phyloP scores from a whole-genome alignment of 768 basidiomycete species.

The Rubroboletus pulcherrimus region DNA sequence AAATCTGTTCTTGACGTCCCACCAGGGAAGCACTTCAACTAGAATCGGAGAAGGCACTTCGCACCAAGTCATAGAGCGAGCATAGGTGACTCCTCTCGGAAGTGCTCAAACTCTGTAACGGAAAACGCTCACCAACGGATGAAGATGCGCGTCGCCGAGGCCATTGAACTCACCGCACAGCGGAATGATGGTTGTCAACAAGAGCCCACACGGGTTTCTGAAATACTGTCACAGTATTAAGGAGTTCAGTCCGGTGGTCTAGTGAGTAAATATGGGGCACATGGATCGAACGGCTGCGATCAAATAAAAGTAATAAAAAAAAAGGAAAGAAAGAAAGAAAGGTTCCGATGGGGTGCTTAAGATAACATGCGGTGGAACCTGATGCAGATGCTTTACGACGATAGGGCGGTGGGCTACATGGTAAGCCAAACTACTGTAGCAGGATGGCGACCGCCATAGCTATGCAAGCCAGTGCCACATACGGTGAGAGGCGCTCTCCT shows the following conservation, averaged over 20 bases:
- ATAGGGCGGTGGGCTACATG: neutral
- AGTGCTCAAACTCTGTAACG: too few relatives aligned
- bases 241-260: neutral
- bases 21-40: neutral
- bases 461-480: constrained; percentile 89
- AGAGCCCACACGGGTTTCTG: neutral
- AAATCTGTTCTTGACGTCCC: neutral
- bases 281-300: neutral
- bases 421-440: constrained; percentile 31
- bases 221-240: neutral
- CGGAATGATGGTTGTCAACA: neutral
- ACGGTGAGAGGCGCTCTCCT: constrained; percentile 96
- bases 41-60: neutral
- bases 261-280: neutral
- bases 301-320: neutral
- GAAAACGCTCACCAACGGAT: neutral
- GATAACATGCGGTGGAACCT: neutral
- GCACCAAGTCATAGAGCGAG: neutral
- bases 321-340: neutral
- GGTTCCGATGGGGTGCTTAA: neutral
- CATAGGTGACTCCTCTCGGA: neutral
- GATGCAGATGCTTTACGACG: neutral
- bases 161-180: too few relatives aligned
- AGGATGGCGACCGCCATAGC: constrained; percentile 84
- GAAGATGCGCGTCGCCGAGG: neutral